These are phyloP conservation scores for Coccomyxa sp. DNA, from an alignment of 139 green algal species.

Conservation along the genomic window DNA sequence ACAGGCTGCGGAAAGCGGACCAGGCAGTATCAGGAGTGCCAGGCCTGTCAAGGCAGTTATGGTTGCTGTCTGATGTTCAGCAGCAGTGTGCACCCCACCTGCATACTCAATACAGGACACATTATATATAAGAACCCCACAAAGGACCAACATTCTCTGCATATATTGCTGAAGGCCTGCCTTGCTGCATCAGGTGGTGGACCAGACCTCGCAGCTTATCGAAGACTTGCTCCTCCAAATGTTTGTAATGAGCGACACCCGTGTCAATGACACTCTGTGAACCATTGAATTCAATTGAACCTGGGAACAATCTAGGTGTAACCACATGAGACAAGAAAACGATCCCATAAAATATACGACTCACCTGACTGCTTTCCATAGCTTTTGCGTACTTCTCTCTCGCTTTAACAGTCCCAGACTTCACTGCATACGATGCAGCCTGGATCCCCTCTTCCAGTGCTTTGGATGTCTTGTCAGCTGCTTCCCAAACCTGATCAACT, in stretches of 20 bases:
- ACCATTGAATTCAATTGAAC: not conserved
- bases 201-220: constrained; percentile 9
- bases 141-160: not conserved
- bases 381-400: not conserved
- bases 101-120: not conserved
- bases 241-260: constrained; percentile 7
- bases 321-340: not conserved
- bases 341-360: not conserved
- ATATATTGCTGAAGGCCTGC: not conserved
- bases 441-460: not conserved
- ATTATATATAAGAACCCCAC: not conserved
- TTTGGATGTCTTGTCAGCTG: not conserved
- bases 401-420: not conserved
- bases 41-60: not conserved
- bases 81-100: constrained; percentile 19
- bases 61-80: constrained; percentile 17
- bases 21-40: constrained; percentile 16
- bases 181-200: not conserved
- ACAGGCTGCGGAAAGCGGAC: not conserved
- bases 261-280: constrained; percentile 10
- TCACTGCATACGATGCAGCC: not conserved
- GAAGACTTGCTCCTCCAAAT: constrained; percentile 6
- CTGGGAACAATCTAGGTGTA: not conserved
- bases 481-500: not conserved
- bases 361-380: not conserved